Evolutionary conservation across 2,329 filamentous ascomycete genomes (phyloP), one percentile per base, ranked within the genome.

Genomic region (Neofusicoccum kwambonambiense): DNA sequence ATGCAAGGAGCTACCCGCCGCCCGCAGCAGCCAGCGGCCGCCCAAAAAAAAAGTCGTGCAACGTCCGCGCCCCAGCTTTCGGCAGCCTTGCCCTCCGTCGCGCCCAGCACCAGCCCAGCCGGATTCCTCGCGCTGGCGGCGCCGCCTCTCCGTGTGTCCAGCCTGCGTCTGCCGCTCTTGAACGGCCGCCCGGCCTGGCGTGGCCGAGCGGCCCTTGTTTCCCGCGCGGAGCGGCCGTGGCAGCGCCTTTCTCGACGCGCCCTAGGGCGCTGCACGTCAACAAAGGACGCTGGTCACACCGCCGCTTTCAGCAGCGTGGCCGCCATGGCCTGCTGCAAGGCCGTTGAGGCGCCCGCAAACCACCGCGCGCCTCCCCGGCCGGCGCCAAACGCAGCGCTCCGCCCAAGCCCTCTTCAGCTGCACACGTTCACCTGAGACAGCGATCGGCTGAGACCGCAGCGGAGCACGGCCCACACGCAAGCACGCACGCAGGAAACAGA

Each of bases 221-320:
- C 27, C 27, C 27, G 27, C 27, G 27, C 27, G 27, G 27, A 31
- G 27, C 4, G 27, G 27, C 27, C 4, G 27, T 7, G 27, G 27
- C 27, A 31, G 27, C 27, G 27, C 4, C 6, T 31, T 31, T 31
- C 6, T 31, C 27, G 27, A 5, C 27, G 27, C 27, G 27, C 27
- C 27, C 27, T 31, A 7, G 27, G 6, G 27, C 27, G 27, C 27
- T 31, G 27, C 27, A 31, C 6, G 27, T 7, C 27, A 31, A 31
- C 27, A 31, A 31, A 31, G 27, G 39, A 12, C 39, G n/a, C 42
- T 44, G 42, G 42, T 44, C 42, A 44, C 47, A 50, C 47, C 19
- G 47, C 47, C 47, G 47, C 47, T 31, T 50, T 27, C 47, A 51
- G 34, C 58, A 51, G 45, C 58, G 58, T 62, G 56, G 56, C 42